These are phyloP conservation scores for Hypoxylon sp. DNA, from an alignment of 2,329 filamentous ascomycete species.

Conservation along the genomic window DNA sequence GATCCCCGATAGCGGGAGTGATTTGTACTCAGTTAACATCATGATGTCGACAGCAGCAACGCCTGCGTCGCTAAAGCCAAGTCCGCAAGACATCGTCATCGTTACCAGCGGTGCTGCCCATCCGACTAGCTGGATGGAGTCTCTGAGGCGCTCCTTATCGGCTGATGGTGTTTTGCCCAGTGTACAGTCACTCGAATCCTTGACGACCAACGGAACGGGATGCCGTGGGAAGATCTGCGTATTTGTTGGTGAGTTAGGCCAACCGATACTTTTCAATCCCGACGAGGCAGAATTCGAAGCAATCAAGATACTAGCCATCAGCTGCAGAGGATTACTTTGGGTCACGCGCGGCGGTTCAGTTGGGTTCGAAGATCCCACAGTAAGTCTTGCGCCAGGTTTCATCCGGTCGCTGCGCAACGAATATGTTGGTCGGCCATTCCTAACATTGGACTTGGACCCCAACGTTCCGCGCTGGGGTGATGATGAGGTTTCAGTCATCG, in stretches of 20 bases:
- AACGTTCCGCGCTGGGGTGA: neutral
- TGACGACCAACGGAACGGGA: neutral
- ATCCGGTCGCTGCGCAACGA: neutral
- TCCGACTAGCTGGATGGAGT: neutral
- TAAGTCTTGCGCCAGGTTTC: neutral
- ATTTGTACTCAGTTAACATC: neutral
- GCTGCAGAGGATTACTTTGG: neutral
- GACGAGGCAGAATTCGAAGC: neutral
- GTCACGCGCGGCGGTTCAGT: neutral
- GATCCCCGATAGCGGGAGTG: constrained; percentile 12
- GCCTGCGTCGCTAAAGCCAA: neutral
- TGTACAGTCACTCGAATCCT: neutral
- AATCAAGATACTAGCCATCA: neutral
- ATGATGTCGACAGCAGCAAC: neutral
- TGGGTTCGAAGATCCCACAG: neutral
- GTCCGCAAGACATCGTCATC: neutral
- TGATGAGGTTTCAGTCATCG: neutral
- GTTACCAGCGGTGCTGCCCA: neutral
- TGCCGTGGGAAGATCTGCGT: neutral
- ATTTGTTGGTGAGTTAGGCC: neutral
- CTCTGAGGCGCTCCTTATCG: neutral
- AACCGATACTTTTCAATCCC: neutral
- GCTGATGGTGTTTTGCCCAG: neutral
- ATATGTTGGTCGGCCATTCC: neutral
- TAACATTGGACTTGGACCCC: neutral